Evolutionary conservation across 352 stramenopile genomes (phyloP), one percentile per base, ranked within the genome.

Genomic region (Phytopythium cucurbitacearum): DNA sequence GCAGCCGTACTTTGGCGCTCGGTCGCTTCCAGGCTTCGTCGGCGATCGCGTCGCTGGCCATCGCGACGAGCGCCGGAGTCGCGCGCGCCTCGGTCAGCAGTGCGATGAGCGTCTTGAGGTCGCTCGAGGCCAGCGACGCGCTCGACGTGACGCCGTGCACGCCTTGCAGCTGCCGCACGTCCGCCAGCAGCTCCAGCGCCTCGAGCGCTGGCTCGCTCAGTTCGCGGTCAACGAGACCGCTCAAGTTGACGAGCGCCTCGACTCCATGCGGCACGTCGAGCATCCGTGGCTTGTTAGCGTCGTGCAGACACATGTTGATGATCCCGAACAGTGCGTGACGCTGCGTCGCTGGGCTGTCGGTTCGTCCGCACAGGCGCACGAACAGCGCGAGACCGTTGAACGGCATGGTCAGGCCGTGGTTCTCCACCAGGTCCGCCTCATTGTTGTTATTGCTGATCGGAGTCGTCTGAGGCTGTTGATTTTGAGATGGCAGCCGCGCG

Each of bases 291-390:
- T 96, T 96, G 69, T 95, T 89, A 36, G 60, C 51, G 51, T 96
- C 87, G 68, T 93, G 81, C 28, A 95, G 73, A 51, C 76, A 84
- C 56, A 96, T 69, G 57, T 95, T 96, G 59, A 89, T 80, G 45
- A 95, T 45, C 1, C 80, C 85, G 15, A 80, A 88, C 45, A 89
- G 76, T 11, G 72, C 86, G 35, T 87, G 71, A 15, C 71, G 64
- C 56, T 89, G 84, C 4, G 89, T 76, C 13, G 69, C 42, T 0
- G 64, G 47, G 16, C 59, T 56, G n/a, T 52, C 60, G 1, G 53
- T 10, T 49, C 57, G 56, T 7, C 56, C 57, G 36, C 83, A 86
- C 1, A 89, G 56, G 12, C 62, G 61, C 1, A 87, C 54, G 32
- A 95, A 78, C 12, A 82, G 37, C 12, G 73, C 56, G 7, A 89